Evolutionary conservation across 768 basidiomycete species (phyloP), one percentile per base, ranked within the genome.

Genomic region (Cystofilobasidium ferigula): DNA sequence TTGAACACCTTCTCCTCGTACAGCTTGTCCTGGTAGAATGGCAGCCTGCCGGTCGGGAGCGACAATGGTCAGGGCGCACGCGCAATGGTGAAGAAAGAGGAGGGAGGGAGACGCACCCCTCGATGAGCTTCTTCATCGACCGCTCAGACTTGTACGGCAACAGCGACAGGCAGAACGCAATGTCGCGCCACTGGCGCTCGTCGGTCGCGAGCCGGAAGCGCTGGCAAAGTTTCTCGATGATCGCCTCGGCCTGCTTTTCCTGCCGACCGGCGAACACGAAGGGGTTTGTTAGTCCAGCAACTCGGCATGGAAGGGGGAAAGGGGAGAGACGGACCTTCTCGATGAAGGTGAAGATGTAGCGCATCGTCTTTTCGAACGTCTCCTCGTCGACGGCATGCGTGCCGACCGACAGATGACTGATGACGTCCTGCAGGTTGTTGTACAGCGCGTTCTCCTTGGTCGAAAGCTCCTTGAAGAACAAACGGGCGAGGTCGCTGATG

Each of bases 371-470:
- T 72, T 94, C 85, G 82, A 98, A 99, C 5, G 79, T 83, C 32
- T 90, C 85, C 74, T 99, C 95, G 36, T 91, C 88, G 6, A 98
- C 89, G 0, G 91, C 87, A 73, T 93, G 89, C 16, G 84, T 83
- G 10, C 95, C 94, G 16, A 86, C 84, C 1, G 89, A 93, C 30
- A 99, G 77, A 74, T 98, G 93, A 72, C 88, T 91, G 78, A 99
- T 98, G 59, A 99, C 88, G 77, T 99, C 95, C 2, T 93, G 95
- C 71, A 99, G 77, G 75, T 99, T 99, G 77, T 98, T 98, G 75
- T 98, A 97, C 64, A 99, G 93, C 9, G 93, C 95, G 74, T 99
- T 99, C 71, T 98, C 95, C 78, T 98, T 99, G 32, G 89, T 92
- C 38, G 89, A 86, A 61, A 99, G 78, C 73, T 98, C 93, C 26